Conservation (phyloP, 2,329 filamentous ascomycete species). For the Alternaria rosae region DNA sequence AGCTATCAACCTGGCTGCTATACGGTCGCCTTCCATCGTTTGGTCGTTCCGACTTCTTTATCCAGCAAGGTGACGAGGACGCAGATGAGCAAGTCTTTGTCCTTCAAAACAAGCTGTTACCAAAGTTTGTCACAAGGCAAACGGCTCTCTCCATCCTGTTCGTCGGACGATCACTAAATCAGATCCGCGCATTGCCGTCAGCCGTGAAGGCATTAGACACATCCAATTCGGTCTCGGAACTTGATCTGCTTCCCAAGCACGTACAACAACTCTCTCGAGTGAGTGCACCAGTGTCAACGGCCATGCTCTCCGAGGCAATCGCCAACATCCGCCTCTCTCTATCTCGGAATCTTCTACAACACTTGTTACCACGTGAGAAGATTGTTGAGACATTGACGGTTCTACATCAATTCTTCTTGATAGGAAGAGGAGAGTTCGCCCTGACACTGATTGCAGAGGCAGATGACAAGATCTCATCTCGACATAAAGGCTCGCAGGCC, state of each 20-base stretch:
- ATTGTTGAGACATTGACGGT: slow-evolving; percentile 80
- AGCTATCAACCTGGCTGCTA: slow-evolving; percentile 87
- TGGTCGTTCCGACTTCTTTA: slow-evolving; percentile 86
- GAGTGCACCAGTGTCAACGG: slow-evolving; percentile 74
- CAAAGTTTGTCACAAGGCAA: slow-evolving; percentile 76
- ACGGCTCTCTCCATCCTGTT: slow-evolving; percentile 88
- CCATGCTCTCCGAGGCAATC: slow-evolving; percentile 74
- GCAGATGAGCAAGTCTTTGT: slow-evolving; percentile 39
- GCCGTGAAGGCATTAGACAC: slow-evolving; percentile 37
- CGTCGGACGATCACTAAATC: slow-evolving; percentile 86
- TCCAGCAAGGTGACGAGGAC: slow-evolving; percentile 56
- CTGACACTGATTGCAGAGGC: slow-evolving; percentile 85
- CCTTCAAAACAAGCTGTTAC: slow-evolving; percentile 64
- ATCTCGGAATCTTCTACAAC: slow-evolving; percentile 83
- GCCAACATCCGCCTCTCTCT: slow-evolving; percentile 79
- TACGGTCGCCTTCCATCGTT: slow-evolving; percentile 83
- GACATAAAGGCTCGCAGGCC: slow-evolving; percentile 63
- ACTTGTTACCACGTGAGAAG: slow-evolving; percentile 77
- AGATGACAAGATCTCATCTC: slow-evolving; percentile 77
- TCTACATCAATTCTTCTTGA: slow-evolving; percentile 84
- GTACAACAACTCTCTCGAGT: slow-evolving; percentile 73
- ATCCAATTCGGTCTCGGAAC: slow-evolving; percentile 52
- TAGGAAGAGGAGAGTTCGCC: slow-evolving; percentile 90
- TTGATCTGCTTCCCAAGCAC: slow-evolving; percentile 71
- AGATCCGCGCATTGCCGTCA: slow-evolving; percentile 65